Evolutionary conservation across 129 eudicot genomes (phyloP), one percentile per base, ranked within the genome.

Genomic region (Cynara cardunculus): DNA sequence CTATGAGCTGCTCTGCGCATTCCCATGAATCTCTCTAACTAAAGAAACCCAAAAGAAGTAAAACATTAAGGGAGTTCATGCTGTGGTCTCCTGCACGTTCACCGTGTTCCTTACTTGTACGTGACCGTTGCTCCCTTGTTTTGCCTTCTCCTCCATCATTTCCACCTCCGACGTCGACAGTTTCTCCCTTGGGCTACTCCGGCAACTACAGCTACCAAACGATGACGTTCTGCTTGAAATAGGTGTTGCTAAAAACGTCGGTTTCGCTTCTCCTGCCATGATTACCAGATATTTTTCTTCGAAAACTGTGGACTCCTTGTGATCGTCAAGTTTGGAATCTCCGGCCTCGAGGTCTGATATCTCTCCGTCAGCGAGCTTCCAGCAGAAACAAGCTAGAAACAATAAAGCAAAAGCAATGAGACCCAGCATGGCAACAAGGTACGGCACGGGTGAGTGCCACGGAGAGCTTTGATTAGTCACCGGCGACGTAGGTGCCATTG

Each of bases 371-470:
- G 71, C 78, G 72, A 28, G 27, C 8, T 84, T 89, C 82, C 91
- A 87, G 84, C 84, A 91, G 71, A 94, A 91, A 75, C 94, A 91
- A 0, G 97, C 97, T 24, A 91, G 89, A 81, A 87, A 84, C 22
- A 91, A 14, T 3, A 91, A 90, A 24, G 97, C 91, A 31, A 91
- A 91, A 12, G 94, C 93, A 59, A 91, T 91, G 80, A 91, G 91
- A 35, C 92, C 89, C 28, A 91, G 82, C 94, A 91, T 89, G 70
- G 90, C 92, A 4, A 92, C 94, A 65, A 91, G 87, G 84, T 91
- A 91, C 26, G 97, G 97, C 72, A 91, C 94, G 41, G 94, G 94
- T 7, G 94, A 89, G 85, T 91, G 92, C 97, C 94, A 86, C 46
- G 84, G 89, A 7, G 96, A 89, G 69, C 77, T 68, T 25, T 73